Evolutionary conservation across 768 basidiomycete genomes (phyloP).

Genomic region (Gymnopilus dilepis): DNA sequence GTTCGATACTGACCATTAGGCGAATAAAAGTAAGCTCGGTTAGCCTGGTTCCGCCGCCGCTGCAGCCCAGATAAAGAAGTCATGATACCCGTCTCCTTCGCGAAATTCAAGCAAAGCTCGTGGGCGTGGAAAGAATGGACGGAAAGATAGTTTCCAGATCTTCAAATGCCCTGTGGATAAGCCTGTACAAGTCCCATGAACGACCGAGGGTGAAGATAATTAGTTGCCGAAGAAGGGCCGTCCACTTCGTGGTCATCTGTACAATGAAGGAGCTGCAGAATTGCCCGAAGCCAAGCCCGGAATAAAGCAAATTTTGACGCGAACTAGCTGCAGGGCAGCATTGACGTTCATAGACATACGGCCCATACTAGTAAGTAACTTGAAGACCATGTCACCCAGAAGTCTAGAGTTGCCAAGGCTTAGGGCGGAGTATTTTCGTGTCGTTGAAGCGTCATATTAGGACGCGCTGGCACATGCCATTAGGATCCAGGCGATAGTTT

Average conservation of each 20-base stretch:
- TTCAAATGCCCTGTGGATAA: too few relatives aligned
- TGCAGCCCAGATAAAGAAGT: background rate
- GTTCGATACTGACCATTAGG: background rate
- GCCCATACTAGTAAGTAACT: too few relatives aligned
- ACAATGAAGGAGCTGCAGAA: background rate
- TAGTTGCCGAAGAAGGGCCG: background rate
- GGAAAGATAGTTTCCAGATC: background rate
- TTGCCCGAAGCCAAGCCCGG: background rate
- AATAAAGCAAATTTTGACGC: too few relatives aligned
- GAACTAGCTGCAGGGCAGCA: too few relatives aligned
- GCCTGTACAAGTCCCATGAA: background rate
- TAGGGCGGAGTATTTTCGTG: background rate
- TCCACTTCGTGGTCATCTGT: background rate
- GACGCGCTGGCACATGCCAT: background rate
- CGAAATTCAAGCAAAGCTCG: background rate
- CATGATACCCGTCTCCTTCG: slow-evolving; percentile 5
- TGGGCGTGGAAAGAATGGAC: slow-evolving; percentile 3
- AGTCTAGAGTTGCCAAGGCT: background rate
- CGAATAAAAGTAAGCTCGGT: background rate
- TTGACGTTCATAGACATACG: too few relatives aligned
- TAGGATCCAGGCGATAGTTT: background rate
- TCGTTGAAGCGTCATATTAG: background rate
- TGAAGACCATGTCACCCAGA: too few relatives aligned
- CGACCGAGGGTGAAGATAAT: background rate
- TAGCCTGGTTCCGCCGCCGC: background rate